phyloP scores from a whole-genome alignment of 495 filamentous ascomycete genomes.

The Xylaria bambusicola region DNA sequence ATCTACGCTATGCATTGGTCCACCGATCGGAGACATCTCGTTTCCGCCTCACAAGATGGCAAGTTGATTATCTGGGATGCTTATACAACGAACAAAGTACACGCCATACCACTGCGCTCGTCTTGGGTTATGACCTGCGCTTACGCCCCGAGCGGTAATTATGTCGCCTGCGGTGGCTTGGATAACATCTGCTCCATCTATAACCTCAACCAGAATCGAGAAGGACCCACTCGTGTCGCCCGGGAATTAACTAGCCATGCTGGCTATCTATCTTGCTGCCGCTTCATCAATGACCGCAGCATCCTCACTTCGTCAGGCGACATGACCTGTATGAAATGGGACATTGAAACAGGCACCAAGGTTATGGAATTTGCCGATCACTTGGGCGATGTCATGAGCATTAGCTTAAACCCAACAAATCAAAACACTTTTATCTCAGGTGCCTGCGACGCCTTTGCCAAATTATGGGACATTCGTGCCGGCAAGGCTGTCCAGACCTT shows the following conservation, averaged over 20 bases:
- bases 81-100: constrained; percentile 99
- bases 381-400: constrained; percentile 98
- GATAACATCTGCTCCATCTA: constrained; percentile 99
- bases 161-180: constrained; percentile 94
- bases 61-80: constrained; percentile 99
- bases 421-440: constrained; percentile 98
- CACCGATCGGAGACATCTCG: constrained; percentile 94
- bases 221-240: constrained; percentile 94
- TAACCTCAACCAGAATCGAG: constrained; percentile 90
- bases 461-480: constrained; percentile 97
- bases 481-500: constrained; percentile 99
- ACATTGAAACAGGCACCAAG: constrained; percentile 96
- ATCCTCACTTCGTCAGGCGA: constrained; percentile 98
- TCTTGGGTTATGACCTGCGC: constrained; percentile 99
- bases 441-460: constrained; percentile 97
- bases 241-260: constrained; percentile 96
- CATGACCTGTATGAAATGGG: constrained; percentile 99
- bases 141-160: constrained; percentile 97
- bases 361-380: constrained; percentile 99
- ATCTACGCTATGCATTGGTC: constrained; percentile 99
- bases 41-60: constrained; percentile 97
- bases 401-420: constrained; percentile 99
- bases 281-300: constrained; percentile 97
- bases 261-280: constrained; percentile 96
- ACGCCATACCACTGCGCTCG: constrained; percentile 96